Evolutionary conservation across 2,329 filamentous ascomycete genomes (phyloP).

Genomic region (Ceratocystiopsis brevicomis): DNA sequence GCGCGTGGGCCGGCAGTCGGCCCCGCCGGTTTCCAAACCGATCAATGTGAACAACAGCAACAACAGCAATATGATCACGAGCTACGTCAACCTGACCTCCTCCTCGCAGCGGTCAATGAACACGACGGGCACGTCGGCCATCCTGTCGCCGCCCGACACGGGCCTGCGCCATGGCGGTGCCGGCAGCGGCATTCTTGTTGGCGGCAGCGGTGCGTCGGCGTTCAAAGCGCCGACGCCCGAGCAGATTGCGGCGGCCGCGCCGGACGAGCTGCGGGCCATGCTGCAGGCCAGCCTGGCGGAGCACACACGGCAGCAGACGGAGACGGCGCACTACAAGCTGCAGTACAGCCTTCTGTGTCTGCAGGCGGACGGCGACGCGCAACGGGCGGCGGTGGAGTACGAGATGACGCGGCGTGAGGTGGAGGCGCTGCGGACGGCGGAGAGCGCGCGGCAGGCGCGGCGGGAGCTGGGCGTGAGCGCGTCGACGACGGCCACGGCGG

Average conservation of each 20-base stretch:
- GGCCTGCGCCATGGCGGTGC: slow-evolving; percentile 13
- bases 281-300: slow-evolving; percentile 35
- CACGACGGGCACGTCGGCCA: slow-evolving; percentile 12
- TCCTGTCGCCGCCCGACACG: slow-evolving; percentile 37
- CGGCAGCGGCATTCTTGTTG: not conserved
- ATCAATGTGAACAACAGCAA: not conserved
- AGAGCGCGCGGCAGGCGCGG: slow-evolving; percentile 45
- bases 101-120: slow-evolving; percentile 21
- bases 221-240: slow-evolving; percentile 22
- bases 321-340: slow-evolving; percentile 75
- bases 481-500: slow-evolving; percentile 26
- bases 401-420: slow-evolving; percentile 81
- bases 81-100: slow-evolving; percentile 13
- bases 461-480: slow-evolving; percentile 27
- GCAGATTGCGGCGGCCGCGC: slow-evolving; percentile 32
- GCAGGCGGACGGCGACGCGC: slow-evolving; percentile 67
- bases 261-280: slow-evolving; percentile 38
- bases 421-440: slow-evolving; percentile 58
- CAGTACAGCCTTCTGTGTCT: slow-evolving; percentile 73
- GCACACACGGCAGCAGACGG: slow-evolving; percentile 50
- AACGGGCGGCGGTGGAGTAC: slow-evolving; percentile 76
- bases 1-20: no score
- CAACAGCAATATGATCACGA: not conserved
- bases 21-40: no score
- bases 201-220: not conserved